Evolutionary conservation across 1,284 basidiomycete species (phyloP), one percentile per base, ranked within the genome.

Genomic region (Takashimella tepidaria): DNA sequence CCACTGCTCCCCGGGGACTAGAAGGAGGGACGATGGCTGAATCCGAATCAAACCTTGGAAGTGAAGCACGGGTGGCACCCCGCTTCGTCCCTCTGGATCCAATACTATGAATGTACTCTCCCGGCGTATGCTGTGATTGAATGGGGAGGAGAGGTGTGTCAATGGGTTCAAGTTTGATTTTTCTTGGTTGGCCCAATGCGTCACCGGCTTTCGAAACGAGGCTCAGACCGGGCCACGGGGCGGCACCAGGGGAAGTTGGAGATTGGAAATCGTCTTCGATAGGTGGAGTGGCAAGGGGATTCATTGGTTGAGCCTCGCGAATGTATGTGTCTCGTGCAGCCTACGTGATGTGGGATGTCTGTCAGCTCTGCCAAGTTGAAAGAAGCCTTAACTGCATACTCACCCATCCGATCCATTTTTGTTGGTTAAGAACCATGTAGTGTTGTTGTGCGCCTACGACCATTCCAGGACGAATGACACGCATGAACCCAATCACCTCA

Each of bases 401-500:
- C 5, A 90, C 86, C 92, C 92, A 96, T 70, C 89, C 89, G 12
- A 84, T 81, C 91, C 91, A 97, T 71, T 92, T 89, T 58, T 93
- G 78, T 71, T 96, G 92, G 76, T 93, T 96, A 66, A 92, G 83
- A 70, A 96, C 92, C 85, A 99, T 88, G 72, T 92, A 98, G 70
- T 97, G 95, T 69, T 84, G 80, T 54, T 81, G 79, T 11, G 78
- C 77, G 5, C 93, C 93, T 37, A 98, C 93, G 13, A 98, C 93
- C 72, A 92, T 92, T 2, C 75, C 75, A 0, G 95, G 96, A 42
- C 95, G 84, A 59, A 97, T 86, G 61, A 99, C 88, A 21, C 96
- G 86, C 96, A 98, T 98, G 76, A 92, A 98, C 0, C 88, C 96
- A 57, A 98, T 98, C 8, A 87, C 93, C 77, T 99, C 96, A 53